Evolutionary conservation across 177 flowering plant genomes (phyloP), one percentile per base, ranked within the genome.

Genomic region (Vitis hybrid): DNA sequence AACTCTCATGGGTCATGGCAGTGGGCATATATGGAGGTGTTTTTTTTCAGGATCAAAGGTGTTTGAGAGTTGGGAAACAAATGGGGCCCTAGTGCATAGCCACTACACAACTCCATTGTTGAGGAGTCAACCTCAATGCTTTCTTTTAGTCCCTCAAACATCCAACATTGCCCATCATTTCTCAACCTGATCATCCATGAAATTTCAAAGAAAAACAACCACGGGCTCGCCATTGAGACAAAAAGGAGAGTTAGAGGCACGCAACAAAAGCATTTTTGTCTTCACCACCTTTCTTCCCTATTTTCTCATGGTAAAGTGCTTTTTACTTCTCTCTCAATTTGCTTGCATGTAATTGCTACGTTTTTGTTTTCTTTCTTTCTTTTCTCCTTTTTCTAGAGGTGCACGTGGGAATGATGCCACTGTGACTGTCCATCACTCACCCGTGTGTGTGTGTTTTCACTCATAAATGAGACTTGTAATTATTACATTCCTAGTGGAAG

Each of bases 101-200:
- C 77, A 77, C 9, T 65, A 67, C 72, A 62, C 59, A 39, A 65
- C 76, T 72, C 78, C 81, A 75, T 80, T 66, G 78, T 78, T 83
- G 84, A 77, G 61, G 75, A 68, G 85, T 84, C 89, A 76, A 81
- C 82, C 62, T 86, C 84, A 83, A n/a, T 75, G 70, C 72, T 60
- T 73, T 52, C 72, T 74, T 72, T 78, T 73, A 62, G 64, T 59
- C 79, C 76, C 39, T 75, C 75, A 60, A 79, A 39, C 61, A 58
- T 59, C 82, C 85, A 82, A 76, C 87, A 81, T 45, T 45, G 22
- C 49, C 77, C 80, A 79, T 87, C 81, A 84, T 81, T 73, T 72
- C 56, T 64, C 60, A 58, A 70, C 56, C 45, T 53, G 56, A 12
- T 14, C 15, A 14, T 15, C 15, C 7, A 16, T 53, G n/a, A 13